Evolutionary conservation across 2,329 filamentous ascomycete genomes (phyloP).

Genomic region (Aplosporella prunicola): DNA sequence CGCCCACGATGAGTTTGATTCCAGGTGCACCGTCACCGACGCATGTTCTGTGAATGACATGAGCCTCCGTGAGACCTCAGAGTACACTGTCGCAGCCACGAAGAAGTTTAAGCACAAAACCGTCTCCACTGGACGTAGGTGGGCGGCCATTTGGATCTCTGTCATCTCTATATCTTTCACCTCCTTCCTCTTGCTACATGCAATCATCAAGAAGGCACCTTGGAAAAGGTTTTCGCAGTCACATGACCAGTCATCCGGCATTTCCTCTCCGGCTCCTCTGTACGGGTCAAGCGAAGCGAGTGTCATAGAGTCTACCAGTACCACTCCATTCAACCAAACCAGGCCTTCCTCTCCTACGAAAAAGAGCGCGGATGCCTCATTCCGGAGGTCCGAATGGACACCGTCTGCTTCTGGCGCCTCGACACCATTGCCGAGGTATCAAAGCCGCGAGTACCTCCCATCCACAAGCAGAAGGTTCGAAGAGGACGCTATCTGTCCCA

Average conservation of each 20-base stretch:
- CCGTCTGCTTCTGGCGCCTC: slow-evolving; percentile 7
- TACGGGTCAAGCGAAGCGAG: slow-evolving; percentile 7
- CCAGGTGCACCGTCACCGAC: slow-evolving; percentile 20
- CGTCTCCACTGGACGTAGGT: slow-evolving; percentile 17
- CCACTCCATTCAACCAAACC: slow-evolving; percentile 7
- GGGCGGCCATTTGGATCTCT: slow-evolving; percentile 25
- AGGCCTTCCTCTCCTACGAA: slow-evolving; percentile 7
- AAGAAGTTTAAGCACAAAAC: slow-evolving; percentile 23
- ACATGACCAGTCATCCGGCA: slow-evolving; percentile 4
- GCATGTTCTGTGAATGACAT: slow-evolving; percentile 30
- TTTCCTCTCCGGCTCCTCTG: slow-evolving; percentile 3
- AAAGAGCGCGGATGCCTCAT: slow-evolving; percentile 2
- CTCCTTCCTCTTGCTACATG: slow-evolving; percentile 22
- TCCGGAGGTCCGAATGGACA: slow-evolving; percentile 7
- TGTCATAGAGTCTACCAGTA: slow-evolving; percentile 3
- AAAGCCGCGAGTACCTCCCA: slow-evolving; percentile 5
- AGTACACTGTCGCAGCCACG: slow-evolving; percentile 17
- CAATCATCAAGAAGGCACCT: slow-evolving; percentile 19
- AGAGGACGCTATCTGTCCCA: slow-evolving; percentile 7
- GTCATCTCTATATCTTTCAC: slow-evolving; percentile 22
- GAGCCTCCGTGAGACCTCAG: slow-evolving; percentile 24
- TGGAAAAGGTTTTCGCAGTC: slow-evolving; percentile 14
- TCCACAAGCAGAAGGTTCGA: slow-evolving; percentile 1
- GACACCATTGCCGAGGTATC: slow-evolving; percentile 10
- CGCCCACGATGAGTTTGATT: slow-evolving; percentile 19